Evolutionary conservation across 768 basidiomycete genomes (phyloP).

Genomic region (Pholiota microspora): DNA sequence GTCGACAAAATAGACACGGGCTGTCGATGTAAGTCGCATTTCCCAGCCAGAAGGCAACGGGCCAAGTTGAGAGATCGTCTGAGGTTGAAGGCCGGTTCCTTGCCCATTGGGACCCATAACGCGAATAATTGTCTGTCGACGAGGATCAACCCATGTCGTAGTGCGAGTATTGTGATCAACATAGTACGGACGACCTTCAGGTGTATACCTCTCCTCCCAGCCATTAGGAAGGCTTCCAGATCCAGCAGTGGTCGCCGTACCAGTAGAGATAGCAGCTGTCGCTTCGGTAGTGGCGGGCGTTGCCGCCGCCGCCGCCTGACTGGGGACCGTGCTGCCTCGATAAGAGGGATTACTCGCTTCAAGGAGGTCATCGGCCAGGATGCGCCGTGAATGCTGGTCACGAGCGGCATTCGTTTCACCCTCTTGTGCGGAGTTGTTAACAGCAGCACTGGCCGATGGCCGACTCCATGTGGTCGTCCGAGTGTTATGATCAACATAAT

Average conservation of each 20-base stretch:
- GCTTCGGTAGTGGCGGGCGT: conserved; percentile 31
- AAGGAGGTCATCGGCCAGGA: conserved; percentile 83
- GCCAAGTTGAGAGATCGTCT: conserved; percentile 94
- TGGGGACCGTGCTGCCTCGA: conserved; percentile 28
- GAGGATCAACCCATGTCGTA: conserved; percentile 99
- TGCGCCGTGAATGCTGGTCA: conserved; percentile 81
- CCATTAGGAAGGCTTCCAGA: conserved; percentile 90
- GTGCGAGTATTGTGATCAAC: conserved; percentile 99
- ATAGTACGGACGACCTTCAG: conserved; percentile 97
- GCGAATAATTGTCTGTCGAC: conserved; percentile 93
- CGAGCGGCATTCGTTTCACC: conserved; percentile 83
- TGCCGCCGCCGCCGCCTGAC: conserved; percentile 31
- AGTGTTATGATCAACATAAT: conserved; percentile 99
- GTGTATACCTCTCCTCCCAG: conserved; percentile 99
- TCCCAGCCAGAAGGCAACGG: conserved; percentile 99
- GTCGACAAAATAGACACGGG: conserved; percentile 98
- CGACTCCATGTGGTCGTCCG: conserved; percentile 98
- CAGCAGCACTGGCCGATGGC: conserved; percentile 74
- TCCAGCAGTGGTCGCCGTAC: conserved; percentile 64
- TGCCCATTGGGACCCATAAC: conserved; percentile 95
- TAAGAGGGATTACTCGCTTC: conserved; percentile 58
- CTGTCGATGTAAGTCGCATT: conserved; percentile 98
- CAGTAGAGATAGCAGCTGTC: conserved; percentile 39
- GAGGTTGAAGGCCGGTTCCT: conserved; percentile 84
- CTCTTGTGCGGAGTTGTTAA: conserved; percentile 69